Conservation (phyloP, 23 red algal species). For the Gracilaria vermiculophylla region DNA sequence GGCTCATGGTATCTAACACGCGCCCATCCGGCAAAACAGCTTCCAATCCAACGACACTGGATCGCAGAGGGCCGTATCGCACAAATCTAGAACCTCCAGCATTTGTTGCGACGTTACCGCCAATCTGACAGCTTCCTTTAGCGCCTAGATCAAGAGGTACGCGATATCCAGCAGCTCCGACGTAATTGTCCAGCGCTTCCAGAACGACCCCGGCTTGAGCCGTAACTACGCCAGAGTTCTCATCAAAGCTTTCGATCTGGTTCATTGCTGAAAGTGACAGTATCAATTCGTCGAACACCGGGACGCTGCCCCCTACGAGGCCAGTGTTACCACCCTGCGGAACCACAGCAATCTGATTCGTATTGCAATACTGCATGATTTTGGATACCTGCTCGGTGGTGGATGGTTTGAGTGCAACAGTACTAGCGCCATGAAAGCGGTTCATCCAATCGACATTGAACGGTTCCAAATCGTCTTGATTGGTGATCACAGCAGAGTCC, state of each 20-base stretch:
- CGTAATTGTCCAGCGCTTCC: conserved; percentile 67
- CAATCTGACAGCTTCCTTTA: conserved; percentile 98
- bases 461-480: conserved; percentile 56
- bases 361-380: conserved; percentile 85
- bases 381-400: conserved; percentile 66
- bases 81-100: conserved; percentile 93
- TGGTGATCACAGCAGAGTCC: conserved; percentile 55
- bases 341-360: conserved; percentile 70
- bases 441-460: conserved; percentile 94
- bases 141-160: conserved; percentile 98
- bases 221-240: conserved; percentile 62
- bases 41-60: conserved; percentile 80
- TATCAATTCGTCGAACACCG: conserved; percentile 89
- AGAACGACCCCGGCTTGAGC: conserved; percentile 86
- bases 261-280: conserved; percentile 85
- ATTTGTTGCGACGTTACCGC: conserved; percentile 98
- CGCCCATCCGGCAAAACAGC: conserved; percentile 88
- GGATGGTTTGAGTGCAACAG: conserved; percentile 64
- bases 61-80: conserved; percentile 86
- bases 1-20: conserved; percentile 64
- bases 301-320: conserved; percentile 92
- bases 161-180: conserved; percentile 75
- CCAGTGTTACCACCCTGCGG: conserved; percentile 99
- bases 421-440: conserved; percentile 60
- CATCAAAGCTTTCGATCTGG: conserved; percentile 73